Base-by-base conservation (phyloP, 495 filamentous ascomycete species). In the Choiromyces venosus region DNA sequence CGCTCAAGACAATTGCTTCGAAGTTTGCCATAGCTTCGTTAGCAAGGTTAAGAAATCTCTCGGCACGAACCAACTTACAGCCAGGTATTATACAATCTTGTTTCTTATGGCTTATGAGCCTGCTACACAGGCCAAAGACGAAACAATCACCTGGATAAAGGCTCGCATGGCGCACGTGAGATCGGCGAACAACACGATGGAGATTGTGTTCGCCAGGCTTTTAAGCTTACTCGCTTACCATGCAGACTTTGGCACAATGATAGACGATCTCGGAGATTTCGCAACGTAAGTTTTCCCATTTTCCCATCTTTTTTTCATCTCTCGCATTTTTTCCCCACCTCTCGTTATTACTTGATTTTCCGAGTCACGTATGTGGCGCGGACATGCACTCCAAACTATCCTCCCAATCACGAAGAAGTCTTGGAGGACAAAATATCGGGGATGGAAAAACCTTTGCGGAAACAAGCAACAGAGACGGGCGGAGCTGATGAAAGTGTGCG, bases 31-130 rank as follows among this genome's bases (percentile, higher is more conserved):
- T 66, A 89, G 87, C 0, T 98, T 97, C 73, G 84, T 96, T 66
- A 88, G 87, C 76, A 91, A 93, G 72, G 84, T 99, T 37, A 94
- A 95, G 81, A 97, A 97, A 83, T 92, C 93, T 78, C 87, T 94
- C 3, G 89, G 88, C 5, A 86, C 88, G 33, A 83, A 84, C 42
- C 88, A 88, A 74, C 86, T 99, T 10, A 86, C 89, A 2, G 79
- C 86, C 16, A 87, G 96, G 9, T 99, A 93, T 86, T 96, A 96
- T 81, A 90, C 90, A 9, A 88, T 97, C 64, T 86, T 94, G 7
- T 98, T 96, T 83, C 83, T 98, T 39, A 89, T 93, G 72, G 94
- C 95, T 1, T 97, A 93, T 76, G 95, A 99, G 83, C 95, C 95
- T 5, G 85, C 86, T 46, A 73, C 81, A 2, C 84, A 86, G 21